Conservation (phyloP, 441 rosid species). For the Euphorbia celastroides region DNA sequence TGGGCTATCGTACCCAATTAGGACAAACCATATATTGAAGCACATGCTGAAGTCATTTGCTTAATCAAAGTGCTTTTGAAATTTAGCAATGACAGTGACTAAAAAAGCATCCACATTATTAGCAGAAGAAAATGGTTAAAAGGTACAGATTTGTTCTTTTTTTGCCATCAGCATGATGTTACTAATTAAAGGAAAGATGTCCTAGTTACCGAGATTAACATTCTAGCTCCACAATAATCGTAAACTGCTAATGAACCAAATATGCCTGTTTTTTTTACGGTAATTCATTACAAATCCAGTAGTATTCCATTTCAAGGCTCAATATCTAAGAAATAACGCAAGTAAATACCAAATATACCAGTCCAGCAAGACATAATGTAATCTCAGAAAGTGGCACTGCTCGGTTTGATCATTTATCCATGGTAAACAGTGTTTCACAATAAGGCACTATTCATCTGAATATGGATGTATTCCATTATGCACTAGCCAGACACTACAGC, state of each 20-base stretch:
- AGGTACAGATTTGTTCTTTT: neutral
- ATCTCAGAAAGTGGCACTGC: no score
- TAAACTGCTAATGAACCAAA: no score
- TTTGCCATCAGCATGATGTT: neutral
- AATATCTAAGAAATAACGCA: no score
- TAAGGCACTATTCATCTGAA: neutral
- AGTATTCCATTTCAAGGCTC: neutral
- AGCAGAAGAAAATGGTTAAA: neutral
- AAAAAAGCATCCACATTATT: slow-evolving; percentile 5
- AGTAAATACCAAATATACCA: neutral
- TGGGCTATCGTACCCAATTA: neutral
- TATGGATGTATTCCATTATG: slow-evolving; percentile 2
- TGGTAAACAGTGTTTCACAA: slow-evolving; percentile 3
- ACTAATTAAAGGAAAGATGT: neutral
- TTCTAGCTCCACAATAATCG: no score
- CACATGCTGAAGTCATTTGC: slow-evolving; percentile 1
- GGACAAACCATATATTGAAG: slow-evolving; percentile 13
- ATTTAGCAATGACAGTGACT: neutral
- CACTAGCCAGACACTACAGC: slow-evolving; percentile 4
- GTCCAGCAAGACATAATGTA: no score
- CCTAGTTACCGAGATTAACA: neutral
- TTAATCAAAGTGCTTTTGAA: neutral
- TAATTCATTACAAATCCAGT: no score
- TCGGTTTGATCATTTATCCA: neutral
- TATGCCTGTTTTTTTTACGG: no score